Evolutionary conservation across 2,329 filamentous ascomycete species (phyloP).

Genomic region (Waltergamsia citrina): DNA sequence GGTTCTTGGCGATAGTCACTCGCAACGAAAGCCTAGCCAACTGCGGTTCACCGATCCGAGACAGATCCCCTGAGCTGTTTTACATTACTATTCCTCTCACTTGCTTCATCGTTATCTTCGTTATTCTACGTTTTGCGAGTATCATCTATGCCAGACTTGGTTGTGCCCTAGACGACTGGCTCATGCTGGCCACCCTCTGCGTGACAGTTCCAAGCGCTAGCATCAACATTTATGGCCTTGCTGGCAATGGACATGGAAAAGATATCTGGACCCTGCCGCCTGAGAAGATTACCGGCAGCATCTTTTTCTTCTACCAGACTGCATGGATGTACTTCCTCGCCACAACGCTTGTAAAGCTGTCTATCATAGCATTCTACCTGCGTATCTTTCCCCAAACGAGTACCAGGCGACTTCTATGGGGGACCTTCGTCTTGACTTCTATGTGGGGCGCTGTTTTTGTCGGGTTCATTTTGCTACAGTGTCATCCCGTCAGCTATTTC

Average conservation of each 20-base stretch:
- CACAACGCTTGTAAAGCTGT: constrained; percentile 36
- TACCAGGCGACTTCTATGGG: constrained; percentile 30
- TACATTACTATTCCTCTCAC: constrained; percentile 21
- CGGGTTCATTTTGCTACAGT: constrained; percentile 37
- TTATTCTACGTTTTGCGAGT: constrained; percentile 29
- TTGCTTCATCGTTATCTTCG: constrained; percentile 25
- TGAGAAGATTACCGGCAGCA: constrained; percentile 30
- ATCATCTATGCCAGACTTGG: constrained; percentile 10
- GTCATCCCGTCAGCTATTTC: constrained; percentile 37
- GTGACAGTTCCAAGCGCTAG: constrained; percentile 12
- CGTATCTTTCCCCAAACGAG: constrained; percentile 36
- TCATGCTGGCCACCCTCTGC: constrained; percentile 6
- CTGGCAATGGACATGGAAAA: constrained; percentile 32
- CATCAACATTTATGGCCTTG: constrained; percentile 18
- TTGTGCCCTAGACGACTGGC: constrained; percentile 10
- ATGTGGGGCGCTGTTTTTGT: constrained; percentile 31
- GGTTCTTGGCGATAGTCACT: not conserved
- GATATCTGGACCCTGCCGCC: constrained; percentile 40
- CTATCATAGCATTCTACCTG: constrained; percentile 45
- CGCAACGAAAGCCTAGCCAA: constrained; percentile 11
- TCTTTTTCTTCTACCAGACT: constrained; percentile 30
- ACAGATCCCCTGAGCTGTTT: constrained; percentile 21
- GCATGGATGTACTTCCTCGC: constrained; percentile 35
- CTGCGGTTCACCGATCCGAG: constrained; percentile 16
- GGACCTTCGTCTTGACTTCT: constrained; percentile 27